Percentiles rank a stretch among this genome's conserved stretches.
These are phyloP conservation scores for Arabidopsis lyrata DNA, from an alignment of 441 rosid species.

Conservation along the genomic window DNA sequence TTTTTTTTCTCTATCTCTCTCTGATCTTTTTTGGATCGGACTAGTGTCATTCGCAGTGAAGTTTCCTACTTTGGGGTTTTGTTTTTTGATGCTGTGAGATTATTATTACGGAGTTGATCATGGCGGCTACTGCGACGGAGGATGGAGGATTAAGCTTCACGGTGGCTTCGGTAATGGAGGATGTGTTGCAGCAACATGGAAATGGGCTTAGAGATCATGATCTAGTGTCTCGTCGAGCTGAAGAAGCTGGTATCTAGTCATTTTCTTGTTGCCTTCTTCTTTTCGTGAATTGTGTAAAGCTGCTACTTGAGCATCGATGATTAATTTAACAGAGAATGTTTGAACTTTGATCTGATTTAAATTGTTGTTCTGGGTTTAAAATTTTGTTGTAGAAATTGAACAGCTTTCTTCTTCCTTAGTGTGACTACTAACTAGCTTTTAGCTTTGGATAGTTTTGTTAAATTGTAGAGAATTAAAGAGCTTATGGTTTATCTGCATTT, in stretches of 20 bases:
- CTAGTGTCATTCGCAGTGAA: neutral
- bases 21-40: slow-evolving; percentile 27
- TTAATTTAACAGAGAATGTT: neutral
- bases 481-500: slow-evolving; percentile 10
- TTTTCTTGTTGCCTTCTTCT: neutral
- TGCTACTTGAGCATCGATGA: neutral
- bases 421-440: neutral
- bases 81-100: slow-evolving; percentile 29
- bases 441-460: slow-evolving; percentile 4
- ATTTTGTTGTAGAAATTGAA: neutral
- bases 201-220: slow-evolving; percentile 62
- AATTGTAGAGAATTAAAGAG: neutral
- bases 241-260: slow-evolving; percentile 69
- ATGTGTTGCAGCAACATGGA: slow-evolving; percentile 85
- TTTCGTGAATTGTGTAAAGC: slow-evolving; percentile 2
- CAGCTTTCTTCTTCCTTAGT: neutral
- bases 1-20: neutral
- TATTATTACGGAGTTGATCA: slow-evolving; percentile 11
- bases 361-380: neutral
- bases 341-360: slow-evolving; percentile 25
- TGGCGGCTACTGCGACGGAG: slow-evolving; percentile 53
- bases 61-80: neutral
- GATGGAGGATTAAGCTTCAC: slow-evolving; percentile 67
- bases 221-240: slow-evolving; percentile 78
- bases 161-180: slow-evolving; percentile 82